phyloP scores from a whole-genome alignment of 768 basidiomycete species.

The Leccinum disarticulatum region DNA sequence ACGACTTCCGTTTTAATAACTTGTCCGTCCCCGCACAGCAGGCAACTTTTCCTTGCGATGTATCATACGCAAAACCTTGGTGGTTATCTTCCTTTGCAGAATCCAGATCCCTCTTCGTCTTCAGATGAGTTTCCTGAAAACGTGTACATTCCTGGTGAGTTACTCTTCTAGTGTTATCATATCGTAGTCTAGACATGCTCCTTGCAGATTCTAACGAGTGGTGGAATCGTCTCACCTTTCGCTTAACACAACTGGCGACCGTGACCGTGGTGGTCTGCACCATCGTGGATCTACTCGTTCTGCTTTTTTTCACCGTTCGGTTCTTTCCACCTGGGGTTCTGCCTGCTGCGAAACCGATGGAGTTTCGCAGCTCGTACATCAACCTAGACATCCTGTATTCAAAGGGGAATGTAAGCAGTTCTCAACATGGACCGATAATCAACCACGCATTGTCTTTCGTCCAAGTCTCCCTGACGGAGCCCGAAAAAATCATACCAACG shows the following conservation, averaged over 20 bases:
- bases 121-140: background rate
- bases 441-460: background rate
- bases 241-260: background rate
- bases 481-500: background rate
- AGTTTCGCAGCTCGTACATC: background rate
- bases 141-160: background rate
- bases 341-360: background rate
- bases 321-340: background rate
- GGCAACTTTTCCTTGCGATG: background rate
- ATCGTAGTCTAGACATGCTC: background rate
- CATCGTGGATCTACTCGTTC: background rate
- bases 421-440: background rate
- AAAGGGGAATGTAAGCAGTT: background rate
- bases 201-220: background rate
- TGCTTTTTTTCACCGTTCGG: background rate
- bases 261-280: background rate
- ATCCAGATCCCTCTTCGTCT: background rate
- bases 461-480: constrained; percentile 1
- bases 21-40: background rate
- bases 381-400: background rate
- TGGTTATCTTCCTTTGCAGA: background rate
- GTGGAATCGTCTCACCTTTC: background rate
- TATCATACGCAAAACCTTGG: background rate
- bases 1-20: background rate
- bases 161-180: background rate